Evolutionary conservation across 2,329 filamentous ascomycete genomes (phyloP), one percentile per base, ranked within the genome.

Genomic region (Arthrobotrys sinensis): DNA sequence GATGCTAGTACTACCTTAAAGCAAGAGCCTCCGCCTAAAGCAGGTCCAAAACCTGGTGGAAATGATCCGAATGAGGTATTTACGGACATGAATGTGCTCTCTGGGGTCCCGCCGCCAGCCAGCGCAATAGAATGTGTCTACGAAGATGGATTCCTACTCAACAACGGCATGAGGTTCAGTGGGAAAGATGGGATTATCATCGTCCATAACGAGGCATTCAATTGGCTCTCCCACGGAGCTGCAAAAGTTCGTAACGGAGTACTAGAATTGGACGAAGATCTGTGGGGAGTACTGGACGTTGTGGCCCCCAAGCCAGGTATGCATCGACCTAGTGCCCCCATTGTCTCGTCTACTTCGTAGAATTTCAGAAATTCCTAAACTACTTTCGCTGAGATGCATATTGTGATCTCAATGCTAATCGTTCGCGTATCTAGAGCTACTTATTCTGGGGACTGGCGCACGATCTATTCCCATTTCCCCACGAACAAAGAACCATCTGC

Each of bases 271-370:
- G 87, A 88, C 3, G 86, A 89, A 70, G 88, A 90, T 79, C 90
- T 89, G 12, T 94, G 95, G 88, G 93, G 91, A 1, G 81, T 96
- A 50, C 86, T 98, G 83, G 89, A 90, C 62, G 81, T 95, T 79
- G 86, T 97, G 28, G 97, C 93, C 92, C 95, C 95, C 75, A 91
- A 95, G 83, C 95, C 95, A 82, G 93, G 93, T 96, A 86, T 78
- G 89, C 38, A 34, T 40, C 16, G 21, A 45, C 34, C n/a, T 52
- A 11, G 3, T 36, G 48, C 5, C 14, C 28, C 32, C 46, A 16
- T 50, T n/a, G 28, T 63, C 52, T 48, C 14, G 6, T 28, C 14
- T 48, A 19, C 34, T 34, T 53, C 11, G 46, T 43, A 46, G 55
- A 45, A 50, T 19, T 11, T 45, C 7, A 52, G 64, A 64, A 48